These are phyloP conservation scores for Terana coerulea DNA, from an alignment of 768 basidiomycete species.

Conservation along the genomic window DNA sequence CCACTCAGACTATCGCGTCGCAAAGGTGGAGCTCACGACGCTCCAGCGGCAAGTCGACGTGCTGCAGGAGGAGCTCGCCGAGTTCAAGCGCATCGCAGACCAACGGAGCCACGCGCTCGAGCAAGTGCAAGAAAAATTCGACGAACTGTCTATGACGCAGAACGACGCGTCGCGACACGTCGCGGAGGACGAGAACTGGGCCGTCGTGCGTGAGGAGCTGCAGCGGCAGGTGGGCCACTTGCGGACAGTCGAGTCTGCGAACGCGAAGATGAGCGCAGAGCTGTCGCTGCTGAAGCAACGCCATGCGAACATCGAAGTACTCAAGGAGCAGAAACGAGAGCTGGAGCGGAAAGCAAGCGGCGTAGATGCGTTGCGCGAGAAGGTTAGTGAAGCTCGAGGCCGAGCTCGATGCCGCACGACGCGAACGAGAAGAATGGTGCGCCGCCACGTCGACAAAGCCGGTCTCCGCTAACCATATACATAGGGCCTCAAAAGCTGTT, in stretches of 20 bases:
- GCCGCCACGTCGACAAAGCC: too few species aligned
- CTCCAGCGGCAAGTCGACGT: constrained; percentile 42
- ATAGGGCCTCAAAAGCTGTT: constrained; percentile 36
- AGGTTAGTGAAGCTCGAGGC: constrained; percentile 56
- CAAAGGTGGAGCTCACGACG: constrained; percentile 50
- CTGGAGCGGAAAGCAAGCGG: constrained; percentile 50
- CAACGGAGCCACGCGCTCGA: constrained; percentile 38
- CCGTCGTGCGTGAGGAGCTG: constrained; percentile 63
- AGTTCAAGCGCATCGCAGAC: constrained; percentile 37
- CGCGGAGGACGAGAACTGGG: constrained; percentile 53
- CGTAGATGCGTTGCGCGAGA: constrained; percentile 52
- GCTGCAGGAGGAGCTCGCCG: constrained; percentile 45
- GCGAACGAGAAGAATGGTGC: constrained; percentile 60
- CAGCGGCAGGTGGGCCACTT: constrained; percentile 62
- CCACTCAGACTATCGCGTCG: constrained; percentile 44
- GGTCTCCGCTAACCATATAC: constrained; percentile 12
- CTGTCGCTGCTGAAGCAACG: constrained; percentile 49
- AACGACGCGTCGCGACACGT: constrained; percentile 25
- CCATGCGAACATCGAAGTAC: constrained; percentile 60
- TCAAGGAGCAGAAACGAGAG: constrained; percentile 69
- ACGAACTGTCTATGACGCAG: constrained; percentile 37
- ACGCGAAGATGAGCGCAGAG: constrained; percentile 46
- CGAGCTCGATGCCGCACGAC: constrained; percentile 56
- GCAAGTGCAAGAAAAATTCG: constrained; percentile 44
- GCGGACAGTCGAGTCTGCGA: constrained; percentile 54